These are phyloP conservation scores for Chalciporus sp. DNA, from an alignment of 1,284 basidiomycete genomes.

Conservation along the genomic window DNA sequence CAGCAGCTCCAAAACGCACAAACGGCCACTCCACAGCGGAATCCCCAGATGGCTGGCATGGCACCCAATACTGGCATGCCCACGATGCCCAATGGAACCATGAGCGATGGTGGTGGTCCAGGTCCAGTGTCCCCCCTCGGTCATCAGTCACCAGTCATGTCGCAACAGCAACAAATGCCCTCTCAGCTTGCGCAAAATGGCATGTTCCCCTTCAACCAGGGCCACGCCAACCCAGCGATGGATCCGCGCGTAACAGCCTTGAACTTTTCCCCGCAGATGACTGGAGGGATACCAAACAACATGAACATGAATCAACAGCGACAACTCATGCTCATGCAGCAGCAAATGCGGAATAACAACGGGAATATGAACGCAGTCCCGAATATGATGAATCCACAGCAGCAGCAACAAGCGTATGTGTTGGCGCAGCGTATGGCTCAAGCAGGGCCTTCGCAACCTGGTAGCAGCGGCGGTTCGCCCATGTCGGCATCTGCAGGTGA, in stretches of 20 bases:
- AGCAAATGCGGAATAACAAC: slow-evolving; percentile 39
- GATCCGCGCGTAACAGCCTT: slow-evolving; percentile 32
- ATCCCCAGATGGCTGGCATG: slow-evolving; percentile 33
- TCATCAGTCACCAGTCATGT: slow-evolving; percentile 32
- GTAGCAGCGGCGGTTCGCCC: slow-evolving; percentile 29
- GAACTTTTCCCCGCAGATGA: slow-evolving; percentile 31
- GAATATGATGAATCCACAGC: slow-evolving; percentile 37
- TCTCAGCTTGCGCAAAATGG: slow-evolving; percentile 32
- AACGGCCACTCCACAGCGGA: slow-evolving; percentile 23
- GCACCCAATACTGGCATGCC: slow-evolving; percentile 23
- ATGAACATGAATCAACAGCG: slow-evolving; percentile 45
- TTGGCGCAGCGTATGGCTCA: slow-evolving; percentile 44
- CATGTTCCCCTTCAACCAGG: slow-evolving; percentile 34
- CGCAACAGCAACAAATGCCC: slow-evolving; percentile 35
- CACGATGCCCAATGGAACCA: slow-evolving; percentile 26
- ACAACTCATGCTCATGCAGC: slow-evolving; percentile 41
- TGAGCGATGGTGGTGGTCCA: slow-evolving; percentile 21
- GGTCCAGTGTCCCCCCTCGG: slow-evolving; percentile 33
- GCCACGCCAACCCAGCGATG: slow-evolving; percentile 26
- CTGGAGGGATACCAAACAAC: slow-evolving; percentile 31
- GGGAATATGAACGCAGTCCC: slow-evolving; percentile 33
- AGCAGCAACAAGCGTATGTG: slow-evolving; percentile 39
- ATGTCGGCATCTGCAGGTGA: slow-evolving; percentile 32
- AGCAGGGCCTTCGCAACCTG: slow-evolving; percentile 38
- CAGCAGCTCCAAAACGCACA: slow-evolving; percentile 30